Evolutionary conservation across 2,329 filamentous ascomycete genomes (phyloP).

Genomic region (Fusarium temperatum): DNA sequence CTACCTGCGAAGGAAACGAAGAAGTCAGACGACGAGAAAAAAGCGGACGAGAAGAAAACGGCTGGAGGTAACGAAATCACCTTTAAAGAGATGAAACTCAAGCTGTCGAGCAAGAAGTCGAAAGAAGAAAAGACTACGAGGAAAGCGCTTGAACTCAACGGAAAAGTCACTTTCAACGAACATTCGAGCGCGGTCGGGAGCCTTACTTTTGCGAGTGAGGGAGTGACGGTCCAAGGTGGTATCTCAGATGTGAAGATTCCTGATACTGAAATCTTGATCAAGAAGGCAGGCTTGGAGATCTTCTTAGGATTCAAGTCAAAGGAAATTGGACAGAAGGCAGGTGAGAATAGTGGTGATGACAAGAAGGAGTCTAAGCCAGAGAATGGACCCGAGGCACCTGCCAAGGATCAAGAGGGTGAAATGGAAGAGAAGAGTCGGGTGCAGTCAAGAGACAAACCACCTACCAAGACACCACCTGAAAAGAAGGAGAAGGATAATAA

Average conservation of each 20-base stretch:
- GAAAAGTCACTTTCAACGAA: neutral
- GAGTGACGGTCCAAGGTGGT: neutral
- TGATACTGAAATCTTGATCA: neutral
- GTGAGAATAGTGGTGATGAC: rapidly evolving
- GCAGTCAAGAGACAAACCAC: rapidly evolving
- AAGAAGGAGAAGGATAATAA: neutral
- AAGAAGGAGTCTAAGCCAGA: neutral
- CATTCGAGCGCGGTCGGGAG: neutral
- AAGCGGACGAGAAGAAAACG: neutral
- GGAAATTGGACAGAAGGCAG: neutral
- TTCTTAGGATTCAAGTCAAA: neutral
- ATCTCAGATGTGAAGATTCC: neutral
- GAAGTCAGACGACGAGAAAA: neutral
- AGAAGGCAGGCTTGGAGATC: neutral
- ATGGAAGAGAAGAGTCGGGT: neutral
- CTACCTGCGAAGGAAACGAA: rapidly evolving
- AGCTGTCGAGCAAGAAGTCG: neutral
- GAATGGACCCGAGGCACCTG: rapidly evolving
- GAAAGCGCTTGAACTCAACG: neutral
- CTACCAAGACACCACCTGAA: neutral
- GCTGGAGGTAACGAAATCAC: neutral
- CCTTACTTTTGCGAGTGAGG: neutral
- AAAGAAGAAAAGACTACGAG: neutral
- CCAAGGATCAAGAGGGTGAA: rapidly evolving
- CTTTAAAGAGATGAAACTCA: neutral